A percentile compares a stretch with the other conserved stretches of the same genome.
Evolutionary conservation across 2,329 filamentous ascomycete species (phyloP).

Genomic region (Pyrenochaeta sp.): DNA sequence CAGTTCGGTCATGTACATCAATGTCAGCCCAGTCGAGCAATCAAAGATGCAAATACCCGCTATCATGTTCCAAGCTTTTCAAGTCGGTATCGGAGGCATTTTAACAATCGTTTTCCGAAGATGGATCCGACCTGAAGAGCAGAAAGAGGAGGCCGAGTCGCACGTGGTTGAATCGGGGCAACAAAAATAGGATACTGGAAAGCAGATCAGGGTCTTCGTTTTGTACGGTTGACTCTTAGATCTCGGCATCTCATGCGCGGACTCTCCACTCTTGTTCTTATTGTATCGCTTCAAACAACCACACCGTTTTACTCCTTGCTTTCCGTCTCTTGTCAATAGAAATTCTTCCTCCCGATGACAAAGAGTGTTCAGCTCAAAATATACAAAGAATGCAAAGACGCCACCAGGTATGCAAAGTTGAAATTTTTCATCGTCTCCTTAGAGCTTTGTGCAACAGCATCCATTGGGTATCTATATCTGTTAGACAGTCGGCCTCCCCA

Average conservation of each 20-base stretch:
- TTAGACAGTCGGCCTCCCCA: neutral
- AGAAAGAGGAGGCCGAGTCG: conserved; percentile 48
- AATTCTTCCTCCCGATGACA: neutral
- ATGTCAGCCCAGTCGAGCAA: conserved; percentile 62
- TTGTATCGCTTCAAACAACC: neutral
- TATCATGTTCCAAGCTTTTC: conserved; percentile 63
- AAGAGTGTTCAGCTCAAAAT: neutral
- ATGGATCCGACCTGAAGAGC: conserved; percentile 64
- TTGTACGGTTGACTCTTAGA: neutral
- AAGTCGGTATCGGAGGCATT: conserved; percentile 53
- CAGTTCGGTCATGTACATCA: conserved; percentile 72
- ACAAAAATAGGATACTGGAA: conserved; percentile 2
- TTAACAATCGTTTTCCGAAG: conserved; percentile 53
- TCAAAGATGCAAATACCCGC: conserved; percentile 71
- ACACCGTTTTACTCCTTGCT: neutral
- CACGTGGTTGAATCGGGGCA: conserved; percentile 14
- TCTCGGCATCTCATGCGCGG: neutral
- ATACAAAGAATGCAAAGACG: conserved; percentile 10
- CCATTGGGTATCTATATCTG: conserved; percentile 35
- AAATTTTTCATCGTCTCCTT: neutral
- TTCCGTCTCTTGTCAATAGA: neutral
- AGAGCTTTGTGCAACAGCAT: conserved; percentile 37
- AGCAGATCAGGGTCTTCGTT: neutral
- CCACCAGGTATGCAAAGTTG: conserved; percentile 5
- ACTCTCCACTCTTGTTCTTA: neutral